phyloP scores from a whole-genome alignment of 306 rosid species.

The Cyclanthera cordifolia region DNA sequence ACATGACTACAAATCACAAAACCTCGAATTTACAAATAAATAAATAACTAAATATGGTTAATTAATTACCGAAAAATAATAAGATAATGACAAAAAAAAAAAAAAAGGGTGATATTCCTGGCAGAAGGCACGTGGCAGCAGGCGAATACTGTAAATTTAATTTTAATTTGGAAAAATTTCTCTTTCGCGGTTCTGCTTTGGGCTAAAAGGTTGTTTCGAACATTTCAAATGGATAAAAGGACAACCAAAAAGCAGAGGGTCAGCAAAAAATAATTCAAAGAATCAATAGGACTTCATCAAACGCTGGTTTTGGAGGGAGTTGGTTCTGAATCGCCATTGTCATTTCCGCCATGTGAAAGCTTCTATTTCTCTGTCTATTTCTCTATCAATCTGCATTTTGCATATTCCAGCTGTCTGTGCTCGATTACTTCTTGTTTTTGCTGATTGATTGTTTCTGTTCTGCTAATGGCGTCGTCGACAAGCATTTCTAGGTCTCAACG shows the following conservation, averaged over 20 bases:
- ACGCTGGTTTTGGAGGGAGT: conserved; percentile 46
- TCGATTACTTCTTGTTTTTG: not conserved
- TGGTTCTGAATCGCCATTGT: not conserved
- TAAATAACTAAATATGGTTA: not conserved
- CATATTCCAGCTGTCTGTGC: not conserved
- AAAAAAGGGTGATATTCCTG: not conserved
- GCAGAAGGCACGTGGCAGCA: not conserved
- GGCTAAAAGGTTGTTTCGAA: not conserved
- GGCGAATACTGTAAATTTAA: not conserved
- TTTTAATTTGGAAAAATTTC: not conserved
- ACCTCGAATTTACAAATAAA: not conserved
- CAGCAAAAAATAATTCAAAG: conserved; percentile 9
- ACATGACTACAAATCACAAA: not conserved
- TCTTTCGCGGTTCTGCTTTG: not conserved
- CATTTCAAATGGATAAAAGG: conserved; percentile 12
- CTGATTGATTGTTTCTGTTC: not conserved
- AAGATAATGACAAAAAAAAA: not conserved
- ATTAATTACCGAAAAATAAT: not conserved
- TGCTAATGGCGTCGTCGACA: conserved; percentile 35
- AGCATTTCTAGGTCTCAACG: conserved; percentile 37
- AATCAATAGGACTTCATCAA: conserved; percentile 9
- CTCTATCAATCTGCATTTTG: not conserved
- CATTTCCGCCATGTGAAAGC: conserved; percentile 15
- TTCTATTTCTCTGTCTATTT: not conserved
- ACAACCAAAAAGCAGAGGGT: not conserved